Evolutionary conservation across 2,329 filamentous ascomycete species (phyloP), one percentile per base, ranked within the genome.

Genomic region (Penicillium olsonii): DNA sequence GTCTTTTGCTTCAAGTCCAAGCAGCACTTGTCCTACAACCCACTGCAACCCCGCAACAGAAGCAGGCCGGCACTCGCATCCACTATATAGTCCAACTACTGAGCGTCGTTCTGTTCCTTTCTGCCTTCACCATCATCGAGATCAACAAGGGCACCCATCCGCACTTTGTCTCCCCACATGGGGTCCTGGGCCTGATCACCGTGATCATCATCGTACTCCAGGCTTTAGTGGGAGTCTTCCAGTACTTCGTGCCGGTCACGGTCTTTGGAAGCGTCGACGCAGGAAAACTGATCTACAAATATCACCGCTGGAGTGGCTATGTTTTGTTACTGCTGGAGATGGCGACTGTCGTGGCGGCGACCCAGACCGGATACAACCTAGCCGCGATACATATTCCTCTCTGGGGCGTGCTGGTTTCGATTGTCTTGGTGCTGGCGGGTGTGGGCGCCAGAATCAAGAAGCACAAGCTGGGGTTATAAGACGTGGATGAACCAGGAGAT

Each of bases 201-300:
- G 87, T 89, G 58, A 78, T 87, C 46, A 57, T 88, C 46, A 78
- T 96, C 6, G 67, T 85, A 10, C 60, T 87, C 1, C 94, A 97
- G 74, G 86, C 88, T 37, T 42, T 87, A 1, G 81, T 96, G 24
- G 92, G 94, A 14, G 82, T 95, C 55, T 87, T 89, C 26, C 89
- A 94, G 74, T 96, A 87, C 77, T 90, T 84, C 50, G 76, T 82
- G 2, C 92, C 92, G 0, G 65, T 67, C 0, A 37, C 52, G 12
- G 62, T 95, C 1, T 95, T 92, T 62, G 92, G 92, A 5, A 84
- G 89, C 48, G 84, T 87, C 55, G 85, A 89, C 20, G 84, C 84
- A 3, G 92, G 91, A 17, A 95, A 92, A 79, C 78, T 78, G 19
- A 69, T 96, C 35, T 97, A 92, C 79, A 96, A 95, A 73, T 96